Conservation (phyloP, 257 asterid species). For the Penstemon eatonii region DNA sequence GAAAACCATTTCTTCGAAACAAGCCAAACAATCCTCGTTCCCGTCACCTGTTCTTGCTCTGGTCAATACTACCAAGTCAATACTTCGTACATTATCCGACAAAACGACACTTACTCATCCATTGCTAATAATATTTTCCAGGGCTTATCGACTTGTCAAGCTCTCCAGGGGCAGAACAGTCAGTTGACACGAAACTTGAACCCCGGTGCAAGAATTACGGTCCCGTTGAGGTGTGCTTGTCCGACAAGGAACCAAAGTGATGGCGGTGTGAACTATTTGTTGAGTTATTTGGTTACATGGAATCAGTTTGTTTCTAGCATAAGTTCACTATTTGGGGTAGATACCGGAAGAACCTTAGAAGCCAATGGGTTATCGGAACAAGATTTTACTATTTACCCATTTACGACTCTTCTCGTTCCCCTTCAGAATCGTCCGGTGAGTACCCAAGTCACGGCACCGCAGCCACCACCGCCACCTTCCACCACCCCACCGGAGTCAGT, state of each 20-base stretch:
- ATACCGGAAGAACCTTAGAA: slow-evolving; percentile 27
- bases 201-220: slow-evolving; percentile 41
- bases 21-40: slow-evolving; percentile 49
- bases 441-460: slow-evolving; percentile 44
- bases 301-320: slow-evolving; percentile 40
- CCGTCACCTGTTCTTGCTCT: slow-evolving; percentile 79
- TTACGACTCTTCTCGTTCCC: slow-evolving; percentile 73
- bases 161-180: slow-evolving; percentile 50
- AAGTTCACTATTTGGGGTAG: slow-evolving; percentile 42
- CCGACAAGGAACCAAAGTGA: slow-evolving; percentile 58
- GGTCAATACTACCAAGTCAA: slow-evolving; percentile 56
- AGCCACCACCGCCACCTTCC: slow-evolving; percentile 58
- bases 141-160: slow-evolving; percentile 74
- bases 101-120: background rate
- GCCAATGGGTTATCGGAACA: slow-evolving; percentile 57
- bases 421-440: slow-evolving; percentile 57
- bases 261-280: slow-evolving; percentile 50
- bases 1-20: slow-evolving; percentile 31
- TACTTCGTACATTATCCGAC: slow-evolving; percentile 40
- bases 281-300: slow-evolving; percentile 50
- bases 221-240: slow-evolving; percentile 88
- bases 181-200: background rate
- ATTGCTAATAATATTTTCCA: slow-evolving; percentile 51
- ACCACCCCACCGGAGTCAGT: slow-evolving; percentile 23
- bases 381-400: slow-evolving; percentile 37